Evolutionary conservation across 139 green algal genomes (phyloP).

Genomic region (Pseudopediastrum boryanum): DNA sequence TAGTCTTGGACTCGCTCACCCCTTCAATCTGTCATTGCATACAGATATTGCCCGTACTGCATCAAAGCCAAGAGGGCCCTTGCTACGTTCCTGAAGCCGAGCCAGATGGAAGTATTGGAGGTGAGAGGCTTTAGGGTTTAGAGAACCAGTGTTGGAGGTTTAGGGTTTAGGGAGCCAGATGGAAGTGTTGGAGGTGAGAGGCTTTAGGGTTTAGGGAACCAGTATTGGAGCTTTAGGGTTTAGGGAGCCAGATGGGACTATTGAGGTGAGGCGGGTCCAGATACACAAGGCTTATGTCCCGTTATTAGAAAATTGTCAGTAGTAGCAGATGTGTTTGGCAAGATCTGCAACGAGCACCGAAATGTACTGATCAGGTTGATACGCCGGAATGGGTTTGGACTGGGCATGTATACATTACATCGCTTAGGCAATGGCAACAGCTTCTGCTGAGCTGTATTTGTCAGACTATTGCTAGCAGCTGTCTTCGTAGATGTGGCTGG

Average conservation of each 20-base stretch:
- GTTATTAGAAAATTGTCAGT: too few relatives aligned
- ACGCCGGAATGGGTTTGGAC: too few relatives aligned
- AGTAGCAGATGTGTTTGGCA: too few relatives aligned
- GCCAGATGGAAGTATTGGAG: conserved; percentile 49
- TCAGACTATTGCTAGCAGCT: too few relatives aligned
- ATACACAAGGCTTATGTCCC: too few relatives aligned
- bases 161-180: not conserved
- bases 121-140: conserved; percentile 28
- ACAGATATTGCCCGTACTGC: conserved; percentile 58
- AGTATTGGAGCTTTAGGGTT: not conserved
- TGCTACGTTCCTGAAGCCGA: conserved; percentile 31
- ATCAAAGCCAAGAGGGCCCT: conserved; percentile 58
- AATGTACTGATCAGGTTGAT: too few relatives aligned
- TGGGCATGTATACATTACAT: too few relatives aligned
- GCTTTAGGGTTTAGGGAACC: not conserved
- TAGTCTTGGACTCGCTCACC: too few relatives aligned
- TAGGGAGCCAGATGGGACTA: not conserved
- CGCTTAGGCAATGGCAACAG: too few relatives aligned
- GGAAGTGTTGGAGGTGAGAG: not conserved
- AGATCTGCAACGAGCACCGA: too few relatives aligned
- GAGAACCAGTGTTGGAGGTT: not conserved
- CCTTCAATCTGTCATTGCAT: conserved; percentile 51
- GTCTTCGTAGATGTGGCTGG: too few relatives aligned
- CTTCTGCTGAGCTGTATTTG: too few relatives aligned
- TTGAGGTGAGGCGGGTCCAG: not conserved